Evolutionary conservation across 176 grass and related monocot genomes (phyloP).

Genomic region (Leersia perrieri): DNA sequence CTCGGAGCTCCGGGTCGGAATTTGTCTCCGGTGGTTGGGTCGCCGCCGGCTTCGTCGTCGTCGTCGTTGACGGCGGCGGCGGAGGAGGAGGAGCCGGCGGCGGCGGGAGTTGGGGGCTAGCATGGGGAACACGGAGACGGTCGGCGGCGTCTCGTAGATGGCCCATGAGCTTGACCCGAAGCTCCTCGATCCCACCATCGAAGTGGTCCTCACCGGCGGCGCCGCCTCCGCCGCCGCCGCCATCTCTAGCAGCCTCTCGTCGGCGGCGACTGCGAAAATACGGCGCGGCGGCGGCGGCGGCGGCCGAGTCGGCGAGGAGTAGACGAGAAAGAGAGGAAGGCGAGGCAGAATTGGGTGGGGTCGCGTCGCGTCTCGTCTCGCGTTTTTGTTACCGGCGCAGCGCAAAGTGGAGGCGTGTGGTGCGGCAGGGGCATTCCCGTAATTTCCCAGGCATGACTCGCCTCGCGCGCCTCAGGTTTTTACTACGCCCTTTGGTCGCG

Average conservation of each 20-base stretch:
- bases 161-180: conserved; percentile 66
- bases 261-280: background rate
- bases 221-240: conserved; percentile 35
- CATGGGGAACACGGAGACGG: conserved; percentile 27
- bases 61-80: background rate
- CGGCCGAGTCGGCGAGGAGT: background rate
- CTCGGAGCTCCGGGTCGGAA: background rate
- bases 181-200: conserved; percentile 49
- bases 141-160: conserved; percentile 69
- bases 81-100: background rate
- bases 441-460: conserved; percentile 7
- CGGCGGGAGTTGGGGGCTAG: background rate
- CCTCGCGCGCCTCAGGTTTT: conserved; percentile 13
- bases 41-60: background rate
- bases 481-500: background rate
- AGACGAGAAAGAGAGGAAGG: background rate
- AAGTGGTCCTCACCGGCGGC: background rate
- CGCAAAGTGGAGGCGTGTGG: background rate
- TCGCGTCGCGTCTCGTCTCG: too few relatives aligned
- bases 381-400: conserved; percentile 43
- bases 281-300: background rate
- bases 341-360: conserved; percentile 17
- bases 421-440: conserved; percentile 22
- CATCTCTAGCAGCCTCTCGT: conserved; percentile 4
- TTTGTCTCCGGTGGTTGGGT: background rate